These are phyloP conservation scores for Rhamnella rubrinervis DNA, from an alignment of 331 rosid genomes.

Conservation along the genomic window DNA sequence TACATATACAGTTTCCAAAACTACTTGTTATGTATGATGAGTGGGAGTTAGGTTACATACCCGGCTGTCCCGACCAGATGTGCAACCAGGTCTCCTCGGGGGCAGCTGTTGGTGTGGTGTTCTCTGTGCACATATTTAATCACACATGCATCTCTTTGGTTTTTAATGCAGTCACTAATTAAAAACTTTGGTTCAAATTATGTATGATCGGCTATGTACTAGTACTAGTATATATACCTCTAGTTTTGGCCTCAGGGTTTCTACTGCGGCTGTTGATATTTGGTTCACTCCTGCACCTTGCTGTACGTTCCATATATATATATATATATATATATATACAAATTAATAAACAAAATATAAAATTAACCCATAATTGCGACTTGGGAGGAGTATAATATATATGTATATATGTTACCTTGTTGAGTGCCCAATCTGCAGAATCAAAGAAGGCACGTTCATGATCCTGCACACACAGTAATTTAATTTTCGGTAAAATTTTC, in stretches of 20 bases:
- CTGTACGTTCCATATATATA: slow-evolving; percentile 26
- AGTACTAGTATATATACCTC: slow-evolving; percentile 36
- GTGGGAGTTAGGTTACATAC: slow-evolving; percentile 31
- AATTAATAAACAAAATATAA: neutral
- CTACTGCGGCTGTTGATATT: slow-evolving; percentile 66
- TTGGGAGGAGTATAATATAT: too few relatives aligned
- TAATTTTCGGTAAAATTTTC: neutral
- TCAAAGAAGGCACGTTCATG: slow-evolving; percentile 94
- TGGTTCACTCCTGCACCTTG: slow-evolving; percentile 83
- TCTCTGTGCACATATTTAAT: slow-evolving; percentile 41
- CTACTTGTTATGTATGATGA: neutral
- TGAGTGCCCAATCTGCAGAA: slow-evolving; percentile 98
- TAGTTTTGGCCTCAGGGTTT: slow-evolving; percentile 73
- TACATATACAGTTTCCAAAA: too few relatives aligned
- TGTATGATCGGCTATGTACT: neutral
- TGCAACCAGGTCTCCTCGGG: slow-evolving; percentile 84
- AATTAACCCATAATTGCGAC: neutral
- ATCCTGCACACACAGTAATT: slow-evolving; percentile 38
- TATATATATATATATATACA: neutral
- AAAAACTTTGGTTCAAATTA: neutral
- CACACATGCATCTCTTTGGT: neutral
- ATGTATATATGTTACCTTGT: slow-evolving; percentile 55
- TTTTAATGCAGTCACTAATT: neutral
- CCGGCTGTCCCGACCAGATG: slow-evolving; percentile 52
- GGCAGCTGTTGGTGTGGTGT: slow-evolving; percentile 93